These are phyloP conservation scores for Ophiostoma angusticollis DNA, from an alignment of 2,329 filamentous ascomycete genomes.

Conservation along the genomic window DNA sequence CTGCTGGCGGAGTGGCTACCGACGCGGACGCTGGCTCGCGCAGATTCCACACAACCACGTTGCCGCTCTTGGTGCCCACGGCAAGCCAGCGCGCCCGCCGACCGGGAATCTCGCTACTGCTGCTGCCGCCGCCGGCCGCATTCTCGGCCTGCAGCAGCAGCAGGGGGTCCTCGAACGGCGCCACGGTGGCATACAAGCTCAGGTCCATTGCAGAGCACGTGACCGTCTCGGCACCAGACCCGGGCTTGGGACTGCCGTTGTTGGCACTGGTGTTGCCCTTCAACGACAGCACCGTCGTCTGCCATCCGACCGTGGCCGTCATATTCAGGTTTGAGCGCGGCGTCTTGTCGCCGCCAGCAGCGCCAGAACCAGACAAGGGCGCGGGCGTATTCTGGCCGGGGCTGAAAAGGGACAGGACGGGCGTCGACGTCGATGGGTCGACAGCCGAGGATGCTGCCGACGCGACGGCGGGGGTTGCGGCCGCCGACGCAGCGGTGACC, in stretches of 20 bases:
- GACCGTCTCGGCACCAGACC: constrained; percentile 40
- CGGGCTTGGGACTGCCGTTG: neutral
- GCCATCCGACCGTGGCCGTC: constrained; percentile 49
- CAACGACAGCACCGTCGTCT: constrained; percentile 46
- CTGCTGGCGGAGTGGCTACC: neutral
- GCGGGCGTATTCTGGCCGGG: neutral
- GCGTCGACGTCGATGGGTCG: constrained; percentile 7
- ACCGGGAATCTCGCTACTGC: constrained; percentile 59
- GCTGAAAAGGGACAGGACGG: neutral
- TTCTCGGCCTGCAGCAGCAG: constrained; percentile 37
- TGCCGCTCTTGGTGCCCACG: constrained; percentile 65
- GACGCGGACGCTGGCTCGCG: constrained; percentile 39
- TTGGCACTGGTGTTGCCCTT: constrained; percentile 36
- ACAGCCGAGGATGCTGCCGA: constrained; percentile 7
- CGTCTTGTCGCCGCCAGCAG: neutral
- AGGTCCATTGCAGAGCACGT: constrained; percentile 59
- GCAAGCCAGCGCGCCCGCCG: constrained; percentile 71
- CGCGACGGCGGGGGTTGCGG: neutral
- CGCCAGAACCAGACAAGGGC: neutral
- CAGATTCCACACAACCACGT: constrained; percentile 75
- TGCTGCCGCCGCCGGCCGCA: constrained; percentile 36
- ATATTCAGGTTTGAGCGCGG: constrained; percentile 8
- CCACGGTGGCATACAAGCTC: constrained; percentile 59
- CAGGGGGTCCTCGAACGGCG: constrained; percentile 62
- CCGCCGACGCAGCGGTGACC: neutral